Percentiles rank a stretch among this genome's conserved stretches.
These are phyloP conservation scores for Saccharomycopsis sp. DNA, from an alignment of 805 yeast species.

Conservation along the genomic window DNA sequence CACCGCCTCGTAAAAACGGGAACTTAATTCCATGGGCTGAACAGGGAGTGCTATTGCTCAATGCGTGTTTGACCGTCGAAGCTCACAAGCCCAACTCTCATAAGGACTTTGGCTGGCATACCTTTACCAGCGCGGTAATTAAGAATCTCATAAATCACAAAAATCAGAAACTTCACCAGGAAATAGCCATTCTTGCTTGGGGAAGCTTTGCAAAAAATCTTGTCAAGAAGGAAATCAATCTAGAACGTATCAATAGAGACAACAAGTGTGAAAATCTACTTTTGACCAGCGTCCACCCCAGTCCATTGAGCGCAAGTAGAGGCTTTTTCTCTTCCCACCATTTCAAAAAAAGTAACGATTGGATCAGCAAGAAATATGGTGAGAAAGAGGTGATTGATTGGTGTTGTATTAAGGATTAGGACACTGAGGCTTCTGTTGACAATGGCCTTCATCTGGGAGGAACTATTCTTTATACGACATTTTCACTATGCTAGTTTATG, in stretches of 20 bases:
- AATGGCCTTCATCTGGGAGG: too few species aligned
- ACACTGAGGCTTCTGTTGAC: background rate
- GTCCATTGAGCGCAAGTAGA: constrained; percentile 85
- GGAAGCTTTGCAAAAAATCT: constrained; percentile 68
- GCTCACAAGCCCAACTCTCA: constrained; percentile 95
- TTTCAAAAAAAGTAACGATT: constrained; percentile 67
- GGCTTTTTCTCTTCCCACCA: constrained; percentile 79
- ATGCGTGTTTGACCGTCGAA: constrained; percentile 83
- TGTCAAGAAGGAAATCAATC: constrained; percentile 27
- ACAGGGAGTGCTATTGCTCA: constrained; percentile 81
- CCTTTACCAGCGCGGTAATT: constrained; percentile 71
- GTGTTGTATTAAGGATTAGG: constrained; percentile 27
- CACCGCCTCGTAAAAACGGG: constrained; percentile 52
- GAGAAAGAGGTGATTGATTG: constrained; percentile 54
- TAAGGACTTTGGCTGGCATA: constrained; percentile 87
- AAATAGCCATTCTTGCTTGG: constrained; percentile 76
- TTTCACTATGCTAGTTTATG: too few species aligned
- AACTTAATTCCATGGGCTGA: constrained; percentile 78
- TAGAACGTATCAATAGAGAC: constrained; percentile 29
- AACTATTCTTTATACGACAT: too few species aligned
- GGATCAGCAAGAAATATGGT: constrained; percentile 49
- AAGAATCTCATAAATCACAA: constrained; percentile 44
- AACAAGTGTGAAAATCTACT: constrained; percentile 38
- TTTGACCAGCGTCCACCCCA: constrained; percentile 81
- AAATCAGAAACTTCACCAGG: constrained; percentile 34